phyloP scores from a whole-genome alignment of 2,329 filamentous ascomycete species.

The Cercospora brassicicola region DNA sequence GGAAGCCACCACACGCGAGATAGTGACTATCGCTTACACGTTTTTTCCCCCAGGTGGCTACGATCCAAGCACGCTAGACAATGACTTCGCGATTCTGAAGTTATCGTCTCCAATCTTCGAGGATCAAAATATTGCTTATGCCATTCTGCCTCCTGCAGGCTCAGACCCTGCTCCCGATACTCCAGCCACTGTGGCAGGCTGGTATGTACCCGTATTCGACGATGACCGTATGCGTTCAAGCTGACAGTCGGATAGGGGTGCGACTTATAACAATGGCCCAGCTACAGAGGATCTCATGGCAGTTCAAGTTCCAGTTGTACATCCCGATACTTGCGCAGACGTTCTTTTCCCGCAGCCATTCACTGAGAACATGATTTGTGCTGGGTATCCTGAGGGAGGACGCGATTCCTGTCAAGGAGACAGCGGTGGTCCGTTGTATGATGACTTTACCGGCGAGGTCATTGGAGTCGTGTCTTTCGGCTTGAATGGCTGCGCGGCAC shows the following conservation, averaged over 20 bases:
- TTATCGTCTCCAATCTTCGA: not conserved
- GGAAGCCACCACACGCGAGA: no score
- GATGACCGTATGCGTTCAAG: not conserved
- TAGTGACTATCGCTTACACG: no score
- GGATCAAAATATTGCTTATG: not conserved
- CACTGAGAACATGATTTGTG: conserved; percentile 1
- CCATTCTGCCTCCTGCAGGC: not conserved
- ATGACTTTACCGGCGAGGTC: not conserved
- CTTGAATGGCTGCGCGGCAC: not conserved
- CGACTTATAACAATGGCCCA: not conserved
- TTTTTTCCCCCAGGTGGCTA: not conserved
- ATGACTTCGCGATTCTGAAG: conserved; percentile 1
- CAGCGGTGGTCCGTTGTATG: conserved; percentile 2
- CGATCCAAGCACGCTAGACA: not conserved
- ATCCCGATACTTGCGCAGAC: not conserved
- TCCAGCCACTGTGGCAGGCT: not conserved
- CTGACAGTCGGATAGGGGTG: not conserved
- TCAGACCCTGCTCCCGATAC: not conserved
- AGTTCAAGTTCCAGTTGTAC: not conserved
- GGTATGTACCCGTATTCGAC: not conserved
- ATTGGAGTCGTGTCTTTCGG: not conserved
- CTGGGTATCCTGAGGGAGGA: not conserved
- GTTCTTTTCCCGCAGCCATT: not conserved
- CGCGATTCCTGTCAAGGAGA: not conserved
- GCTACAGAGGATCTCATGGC: not conserved